These are phyloP conservation scores for Epichloe glyceriae DNA, from an alignment of 2,329 filamentous ascomycete species.

Conservation along the genomic window DNA sequence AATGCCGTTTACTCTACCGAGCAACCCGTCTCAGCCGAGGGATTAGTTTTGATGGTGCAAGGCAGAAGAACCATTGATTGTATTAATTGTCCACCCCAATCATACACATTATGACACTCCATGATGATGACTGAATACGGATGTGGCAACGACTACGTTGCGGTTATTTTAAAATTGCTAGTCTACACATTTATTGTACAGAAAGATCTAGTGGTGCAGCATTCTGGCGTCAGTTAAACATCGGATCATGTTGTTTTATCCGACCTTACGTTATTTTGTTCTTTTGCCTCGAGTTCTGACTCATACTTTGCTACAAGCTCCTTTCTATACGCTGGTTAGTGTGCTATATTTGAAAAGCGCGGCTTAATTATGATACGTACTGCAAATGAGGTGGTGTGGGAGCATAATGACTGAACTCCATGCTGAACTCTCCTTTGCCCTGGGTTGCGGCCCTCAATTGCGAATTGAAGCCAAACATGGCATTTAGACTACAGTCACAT, in stretches of 20 bases:
- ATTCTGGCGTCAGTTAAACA: neutral
- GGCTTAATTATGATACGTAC: constrained; percentile 37
- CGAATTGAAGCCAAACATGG: constrained; percentile 95
- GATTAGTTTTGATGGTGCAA: neutral
- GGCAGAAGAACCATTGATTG: neutral
- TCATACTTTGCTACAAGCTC: constrained; percentile 46
- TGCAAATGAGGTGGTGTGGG: constrained; percentile 79
- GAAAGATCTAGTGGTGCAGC: neutral
- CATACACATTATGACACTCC: too few relatives aligned
- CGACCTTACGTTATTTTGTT: constrained; percentile 27
- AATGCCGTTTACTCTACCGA: neutral
- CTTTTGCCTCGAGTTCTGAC: constrained; percentile 44
- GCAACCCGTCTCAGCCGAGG: neutral
- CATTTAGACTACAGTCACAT: constrained; percentile 85
- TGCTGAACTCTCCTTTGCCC: constrained; percentile 95
- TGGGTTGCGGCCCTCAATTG: constrained; percentile 88
- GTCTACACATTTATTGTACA: neutral
- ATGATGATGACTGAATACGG: neutral
- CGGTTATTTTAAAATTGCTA: neutral
- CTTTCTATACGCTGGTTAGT: constrained; percentile 29
- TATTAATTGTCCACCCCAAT: neutral
- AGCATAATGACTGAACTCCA: constrained; percentile 97
- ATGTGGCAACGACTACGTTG: neutral
- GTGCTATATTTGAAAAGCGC: neutral
- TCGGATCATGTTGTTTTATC: neutral